Percentiles rank a stretch among this genome's conserved stretches.
Conservation (phyloP, 345 rosid genomes). For the Trapa bicornis region DNA sequence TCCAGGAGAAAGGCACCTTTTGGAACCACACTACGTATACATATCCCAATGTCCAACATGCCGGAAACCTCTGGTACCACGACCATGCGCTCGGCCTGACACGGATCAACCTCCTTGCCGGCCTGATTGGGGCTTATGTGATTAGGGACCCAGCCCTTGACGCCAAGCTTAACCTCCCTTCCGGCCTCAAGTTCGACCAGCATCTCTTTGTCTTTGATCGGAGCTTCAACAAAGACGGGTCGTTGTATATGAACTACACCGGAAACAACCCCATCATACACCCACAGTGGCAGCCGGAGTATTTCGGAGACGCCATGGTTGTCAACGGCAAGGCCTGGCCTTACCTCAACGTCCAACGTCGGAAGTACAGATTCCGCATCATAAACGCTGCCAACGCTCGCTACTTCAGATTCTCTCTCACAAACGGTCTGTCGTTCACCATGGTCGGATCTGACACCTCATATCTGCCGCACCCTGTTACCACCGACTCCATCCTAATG, state of each 20-base stretch:
- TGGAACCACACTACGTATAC: conserved; percentile 42
- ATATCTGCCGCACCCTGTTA: conserved; percentile 32
- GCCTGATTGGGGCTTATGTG: conserved; percentile 57
- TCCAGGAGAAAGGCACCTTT: conserved; percentile 38
- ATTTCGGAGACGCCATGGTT: conserved; percentile 54
- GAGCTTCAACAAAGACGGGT: conserved; percentile 43
- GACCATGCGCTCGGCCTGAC: conserved; percentile 79
- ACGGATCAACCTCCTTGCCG: conserved; percentile 64
- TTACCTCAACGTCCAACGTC: conserved; percentile 38
- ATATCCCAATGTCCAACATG: conserved; percentile 56
- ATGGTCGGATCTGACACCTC: conserved; percentile 58
- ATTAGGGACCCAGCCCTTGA: conserved; percentile 42
- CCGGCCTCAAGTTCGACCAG: conserved; percentile 44
- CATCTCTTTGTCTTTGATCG: conserved; percentile 50
- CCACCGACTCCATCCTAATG: conserved; percentile 26
- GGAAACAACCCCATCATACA: conserved; percentile 73
- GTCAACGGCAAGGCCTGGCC: conserved; percentile 96
- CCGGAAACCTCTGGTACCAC: conserved; percentile 84
- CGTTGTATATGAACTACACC: conserved; percentile 52
- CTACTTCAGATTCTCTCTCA: conserved; percentile 47
- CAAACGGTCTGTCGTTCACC: conserved; percentile 45
- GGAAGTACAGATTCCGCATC: conserved; percentile 61
- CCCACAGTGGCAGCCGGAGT: conserved; percentile 91
- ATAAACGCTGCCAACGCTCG: conserved; percentile 70
- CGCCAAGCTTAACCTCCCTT: conserved; percentile 37